Evolutionary conservation across 441 rosid species (phyloP), one percentile per base, ranked within the genome.

Genomic region (Sinapis alba): DNA sequence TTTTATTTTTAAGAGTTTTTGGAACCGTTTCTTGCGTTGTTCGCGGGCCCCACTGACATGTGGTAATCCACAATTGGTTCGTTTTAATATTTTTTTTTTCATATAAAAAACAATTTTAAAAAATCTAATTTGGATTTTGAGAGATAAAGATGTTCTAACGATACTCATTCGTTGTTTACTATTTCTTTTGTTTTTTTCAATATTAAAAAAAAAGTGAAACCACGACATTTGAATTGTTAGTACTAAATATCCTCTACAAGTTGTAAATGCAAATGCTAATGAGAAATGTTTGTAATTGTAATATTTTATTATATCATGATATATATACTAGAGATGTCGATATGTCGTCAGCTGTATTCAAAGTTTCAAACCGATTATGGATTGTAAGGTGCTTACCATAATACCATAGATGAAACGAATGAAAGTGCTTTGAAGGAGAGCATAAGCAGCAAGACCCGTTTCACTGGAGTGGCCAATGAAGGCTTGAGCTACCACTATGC

Each of bases 351-450:
- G 6, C 21, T n/a, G 20, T 15, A 27, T n/a, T 58, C 5, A n/a
- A 58, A 58, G 28, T n/a, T n/a, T 58, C 5, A n/a, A 58, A 58
- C 62, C 12, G 10, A 28, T 30, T 9, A 45, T 15, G 53, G 53
- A 45, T 16, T 2, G 9, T 50, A 18, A 50, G 56, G 50, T 24
- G 23, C 16, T 24, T 75, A 75, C 82, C 76, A 79, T 75, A 27
- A 75, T 36, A 47, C 84, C 86, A 41, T 67, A 65, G 61, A 67
- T 32, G 24, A 83, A 83, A 5, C 86, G 76, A 1, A 83, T 71
- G 62, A 83, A 73, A 77, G 79, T 72, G 76, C 72, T 79, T 59
- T 83, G 86, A 43, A 83, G 26, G 34, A 83, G 80, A 16, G 86
- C 82, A 69, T 60, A 83, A 21, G 84, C 68, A 21, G 86, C 82